Percentiles rank a stretch among this genome's conserved stretches.
phyloP scores from a whole-genome alignment of 164 flowering plant genomes.

The Berberis thunbergii region DNA sequence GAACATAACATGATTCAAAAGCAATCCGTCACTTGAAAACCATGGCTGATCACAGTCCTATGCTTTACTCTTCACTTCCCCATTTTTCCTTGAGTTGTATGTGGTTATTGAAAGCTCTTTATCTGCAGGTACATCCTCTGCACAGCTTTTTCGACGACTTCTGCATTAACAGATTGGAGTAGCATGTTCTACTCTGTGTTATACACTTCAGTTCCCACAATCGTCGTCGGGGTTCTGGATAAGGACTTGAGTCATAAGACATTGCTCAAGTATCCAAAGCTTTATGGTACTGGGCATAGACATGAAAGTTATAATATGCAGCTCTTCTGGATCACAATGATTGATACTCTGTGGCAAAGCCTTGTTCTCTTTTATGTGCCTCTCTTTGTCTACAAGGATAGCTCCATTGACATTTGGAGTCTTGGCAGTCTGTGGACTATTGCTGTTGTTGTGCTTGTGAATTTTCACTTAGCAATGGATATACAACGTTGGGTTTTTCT shows the following conservation, averaged over 20 bases:
- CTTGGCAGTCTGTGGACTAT: conserved; percentile 91
- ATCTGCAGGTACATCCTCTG: conserved; percentile 63
- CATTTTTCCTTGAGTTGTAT: background rate
- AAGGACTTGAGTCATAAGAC: conserved; percentile 78
- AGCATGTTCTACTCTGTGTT: conserved; percentile 80
- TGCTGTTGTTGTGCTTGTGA: conserved; percentile 76
- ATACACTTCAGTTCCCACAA: conserved; percentile 85
- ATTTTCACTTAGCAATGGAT: conserved; percentile 89
- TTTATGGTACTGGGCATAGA: conserved; percentile 78
- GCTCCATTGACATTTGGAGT: conserved; percentile 85
- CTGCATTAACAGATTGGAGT: conserved; percentile 83
- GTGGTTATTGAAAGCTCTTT: background rate
- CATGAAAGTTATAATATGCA: conserved; percentile 74
- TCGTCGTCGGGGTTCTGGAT: conserved; percentile 80
- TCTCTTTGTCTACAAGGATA: conserved; percentile 37
- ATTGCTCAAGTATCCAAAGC: conserved; percentile 63
- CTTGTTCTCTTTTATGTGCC: conserved; percentile 79
- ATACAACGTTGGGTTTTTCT: conserved; percentile 60
- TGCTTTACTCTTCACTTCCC: no score
- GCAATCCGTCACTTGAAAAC: no score
- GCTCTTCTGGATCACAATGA: conserved; percentile 86
- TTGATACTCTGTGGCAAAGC: conserved; percentile 94
- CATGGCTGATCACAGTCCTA: no score
- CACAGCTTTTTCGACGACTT: conserved; percentile 78
- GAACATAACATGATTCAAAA: no score